A percentile compares a stretch with the other conserved stretches of the same genome.
Evolutionary conservation across 2,329 filamentous ascomycete genomes (phyloP).

Genomic region (Penicillium fuscoglaucum): DNA sequence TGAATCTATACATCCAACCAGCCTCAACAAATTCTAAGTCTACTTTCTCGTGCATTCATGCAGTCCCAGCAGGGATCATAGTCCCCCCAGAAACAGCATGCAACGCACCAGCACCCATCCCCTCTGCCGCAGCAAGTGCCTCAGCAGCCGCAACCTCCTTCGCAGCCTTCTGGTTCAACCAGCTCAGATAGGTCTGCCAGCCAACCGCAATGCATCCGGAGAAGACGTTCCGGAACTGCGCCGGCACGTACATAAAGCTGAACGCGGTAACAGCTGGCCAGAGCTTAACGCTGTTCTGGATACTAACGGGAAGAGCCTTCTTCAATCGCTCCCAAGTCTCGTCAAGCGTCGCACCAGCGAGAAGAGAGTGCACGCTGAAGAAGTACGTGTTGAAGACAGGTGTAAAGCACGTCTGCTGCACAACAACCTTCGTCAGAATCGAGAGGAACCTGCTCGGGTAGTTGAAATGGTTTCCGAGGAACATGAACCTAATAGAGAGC

Average conservation of each 20-base stretch:
- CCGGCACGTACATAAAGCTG: slow-evolving; percentile 77
- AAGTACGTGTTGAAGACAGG: slow-evolving; percentile 83
- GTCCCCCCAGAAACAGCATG: slow-evolving; percentile 15
- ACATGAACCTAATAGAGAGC: slow-evolving; percentile 64
- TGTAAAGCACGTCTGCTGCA: slow-evolving; percentile 80
- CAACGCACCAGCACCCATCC: slow-evolving; percentile 8
- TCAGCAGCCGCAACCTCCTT: slow-evolving; percentile 49
- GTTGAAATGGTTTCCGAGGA: slow-evolving; percentile 79
- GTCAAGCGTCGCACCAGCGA: slow-evolving; percentile 65
- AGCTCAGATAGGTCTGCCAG: slow-evolving; percentile 90
- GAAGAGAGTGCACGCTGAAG: slow-evolving; percentile 73
- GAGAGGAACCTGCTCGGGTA: slow-evolving; percentile 71
- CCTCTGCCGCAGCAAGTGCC: slow-evolving; percentile 19
- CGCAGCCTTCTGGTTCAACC: slow-evolving; percentile 73
- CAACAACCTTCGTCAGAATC: slow-evolving; percentile 70
- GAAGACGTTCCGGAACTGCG: slow-evolving; percentile 79
- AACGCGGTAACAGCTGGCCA: slow-evolving; percentile 88
- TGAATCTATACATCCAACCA: slow-evolving; percentile 13
- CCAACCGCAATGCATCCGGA: slow-evolving; percentile 76
- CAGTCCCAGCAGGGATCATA: slow-evolving; percentile 21
- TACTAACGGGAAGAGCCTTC: slow-evolving; percentile 73
- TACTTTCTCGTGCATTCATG: slow-evolving; percentile 1
- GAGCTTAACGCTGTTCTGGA: slow-evolving; percentile 77
- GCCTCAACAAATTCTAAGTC: not conserved
- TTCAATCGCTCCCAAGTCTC: slow-evolving; percentile 70